Base-by-base conservation (phyloP, 139 green algal species). In the Pedinophyceae sp. region DNA sequence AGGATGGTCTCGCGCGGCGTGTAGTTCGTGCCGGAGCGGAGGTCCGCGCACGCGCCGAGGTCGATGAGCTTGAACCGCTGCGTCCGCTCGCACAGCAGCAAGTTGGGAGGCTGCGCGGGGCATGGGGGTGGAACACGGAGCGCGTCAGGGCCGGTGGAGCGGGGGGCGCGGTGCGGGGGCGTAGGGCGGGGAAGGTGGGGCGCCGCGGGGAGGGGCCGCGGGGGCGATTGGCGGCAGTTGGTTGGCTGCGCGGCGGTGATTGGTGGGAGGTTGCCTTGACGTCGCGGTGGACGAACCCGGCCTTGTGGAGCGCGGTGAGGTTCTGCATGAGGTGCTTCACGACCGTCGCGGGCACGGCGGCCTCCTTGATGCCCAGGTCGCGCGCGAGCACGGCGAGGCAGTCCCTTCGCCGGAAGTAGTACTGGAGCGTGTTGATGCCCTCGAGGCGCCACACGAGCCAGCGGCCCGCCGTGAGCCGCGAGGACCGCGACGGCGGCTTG, bases 1-100 rank as follows among this genome's bases (percentile, higher is more conserved):
- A 95, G 65, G 43, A 95, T 92, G 41, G 72, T 83, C 56, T 94
- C 82, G 22, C 81, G 68, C 0, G 86, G 86, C 41, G 70, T 66
- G 61, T 89, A 95, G 74, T 95, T 95, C 29, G 80, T 94, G 52
- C 86, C 86, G 3, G 60, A 77, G 30, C 84, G 71, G 52, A 95
- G 69, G 75, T 93, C 83, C 0, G 76, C 83, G 46, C 80, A 83
- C 1, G 86, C 86, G 4, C 86, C 86, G 59, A 93, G 68, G 68
- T 94, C 85, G 34, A 94, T 94, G 3, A 94, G 73, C 69, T 93
- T 93, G 50, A 88, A 59, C 52, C 74, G 34, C 34, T 13, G 34
- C 10, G 13, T 29, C 22, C 70, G 34, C 47, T 93, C 83, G 13
- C 66, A 64, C 34, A 88, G 73, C 43, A 95, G 78, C 50, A 94